Base-by-base conservation (phyloP, 306 rosid species). In the Cicer bijugum region DNA sequence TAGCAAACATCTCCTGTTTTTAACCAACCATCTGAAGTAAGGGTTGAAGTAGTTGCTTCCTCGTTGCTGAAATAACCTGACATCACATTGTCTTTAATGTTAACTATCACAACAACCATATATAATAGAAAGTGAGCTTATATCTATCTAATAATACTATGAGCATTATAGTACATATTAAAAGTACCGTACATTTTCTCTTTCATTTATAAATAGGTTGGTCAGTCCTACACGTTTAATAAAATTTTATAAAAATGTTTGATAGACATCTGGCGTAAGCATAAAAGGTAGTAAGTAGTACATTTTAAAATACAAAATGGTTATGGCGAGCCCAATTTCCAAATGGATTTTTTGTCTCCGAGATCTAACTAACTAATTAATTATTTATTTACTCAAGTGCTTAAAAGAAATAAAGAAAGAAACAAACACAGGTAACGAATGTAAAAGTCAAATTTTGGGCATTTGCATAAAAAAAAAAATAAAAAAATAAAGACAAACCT, bases 1-100 rank as follows among this genome's bases (percentile, higher is more conserved):
- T 84, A 91, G 84, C 98, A 93, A 33, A 91, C 78, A 78, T 93
- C 98, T 9, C 98, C 97, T 7, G 98, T 91, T 82, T 86, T 93
- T 71, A 93, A 74, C 98, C 98, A 91, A 66, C 98, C 98, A 57
- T 85, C 85, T 12, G 96, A 81, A 68, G 82, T 90, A 45, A 93
- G 82, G 8, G 98, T 91, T 0, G 88, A 82, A 8, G 86, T 43
- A 7, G 98, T 93, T 6, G 98, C 97, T 73, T 88, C 96, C 56
- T 71, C 83, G 20, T 91, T 93, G 65, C 84, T 75, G 72, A 93
- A 93, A 78, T 93, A 91, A 38, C 96, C 98, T 93, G 88, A 48
- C 72, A 28, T 67, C 40, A 65, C 39, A 19, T 46, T 8, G 11
- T 20, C 9, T 45, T 68, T 39, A 45, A 40, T 12, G 14, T 82